phyloP scores from a whole-genome alignment of 768 basidiomycete genomes.

The Chlorophyllum brunneum region DNA sequence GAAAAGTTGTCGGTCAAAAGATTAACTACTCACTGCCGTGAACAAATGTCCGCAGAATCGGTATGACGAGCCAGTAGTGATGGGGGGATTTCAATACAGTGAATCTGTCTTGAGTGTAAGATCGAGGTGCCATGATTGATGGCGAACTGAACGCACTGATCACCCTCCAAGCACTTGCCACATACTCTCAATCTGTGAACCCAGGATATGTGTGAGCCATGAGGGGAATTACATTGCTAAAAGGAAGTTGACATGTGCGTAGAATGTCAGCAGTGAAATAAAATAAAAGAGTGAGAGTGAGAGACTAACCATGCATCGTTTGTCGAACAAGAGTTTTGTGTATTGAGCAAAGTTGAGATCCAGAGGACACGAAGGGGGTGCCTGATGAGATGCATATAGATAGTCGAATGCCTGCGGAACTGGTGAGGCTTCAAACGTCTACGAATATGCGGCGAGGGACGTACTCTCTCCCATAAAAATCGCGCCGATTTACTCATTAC shows the following conservation, averaged over 20 bases:
- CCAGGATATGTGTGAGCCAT: constrained; percentile 9
- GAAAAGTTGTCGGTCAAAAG: not conserved
- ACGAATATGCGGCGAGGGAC: constrained; percentile 9
- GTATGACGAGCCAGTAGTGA: not conserved
- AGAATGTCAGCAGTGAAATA: not conserved
- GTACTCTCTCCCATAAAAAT: constrained; percentile 31
- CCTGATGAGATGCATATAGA: constrained; percentile 4
- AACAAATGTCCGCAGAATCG: constrained; percentile 5
- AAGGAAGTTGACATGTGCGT: not conserved
- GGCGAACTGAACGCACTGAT: not conserved
- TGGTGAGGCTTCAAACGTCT: constrained; percentile 18
- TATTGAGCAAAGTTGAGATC: constrained; percentile 30
- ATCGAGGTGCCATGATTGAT: not conserved
- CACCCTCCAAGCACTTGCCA: not conserved
- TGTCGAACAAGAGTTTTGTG: constrained; percentile 30
- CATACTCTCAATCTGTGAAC: constrained; percentile 8
- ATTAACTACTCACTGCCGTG: not conserved
- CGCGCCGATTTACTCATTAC: constrained; percentile 22
- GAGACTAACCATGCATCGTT: constrained; percentile 8
- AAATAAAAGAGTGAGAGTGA: not conserved
- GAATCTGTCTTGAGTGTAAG: not conserved
- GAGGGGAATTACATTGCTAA: constrained; percentile 5
- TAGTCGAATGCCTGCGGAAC: not conserved
- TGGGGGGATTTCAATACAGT: not conserved
- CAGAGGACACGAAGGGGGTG: constrained; percentile 25